Base-by-base conservation (phyloP, 1,284 basidiomycete species). In the Ustilago lituana region DNA sequence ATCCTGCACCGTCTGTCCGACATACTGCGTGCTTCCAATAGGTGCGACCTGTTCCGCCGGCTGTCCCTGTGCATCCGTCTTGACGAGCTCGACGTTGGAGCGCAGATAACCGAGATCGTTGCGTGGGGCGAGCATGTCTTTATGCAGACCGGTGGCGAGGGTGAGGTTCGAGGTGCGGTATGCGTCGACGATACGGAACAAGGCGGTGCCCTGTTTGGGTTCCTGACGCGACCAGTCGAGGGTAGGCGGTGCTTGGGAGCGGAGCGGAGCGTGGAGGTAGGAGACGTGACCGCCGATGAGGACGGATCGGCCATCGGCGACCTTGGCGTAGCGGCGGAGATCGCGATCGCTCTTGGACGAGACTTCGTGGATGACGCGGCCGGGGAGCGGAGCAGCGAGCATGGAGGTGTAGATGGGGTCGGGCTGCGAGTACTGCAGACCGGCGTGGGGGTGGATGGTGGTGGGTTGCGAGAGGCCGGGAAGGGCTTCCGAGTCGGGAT, bases 401-500 rank as follows among this genome's bases (percentile, higher is more conserved):
- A 78, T 27, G 32, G 44, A 29, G 5, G 77, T 38, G 53, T 73
- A 77, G 61, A 80, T 76, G 9, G 48, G 52, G 56, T 80, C 78
- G 10, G 78, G 78, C 49, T 74, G 72, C 11, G 69, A 64, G 49
- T 77, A 80, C 59, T 80, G 78, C 51, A 80, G 29, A 3, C 78
- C 78, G 9, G 61, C 75, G 33, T 73, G 62, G 12, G 70, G 63
- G 36, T 80, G 78, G 22, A 72, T 45, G 9, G 74, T 63, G 32
- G 35, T 65, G 4, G 73, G 66, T 38, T 77, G 64, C 15, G 60
- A 64, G 1, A 59, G 37, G 26, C 73, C 55, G 12, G 64, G 55
- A 1, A 77, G 32, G 0, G 43, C 17, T 2, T 43, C 27, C 27
- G 56, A 68, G 0, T 29, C 0, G 1, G 54, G 40, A 11, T 55